Percentiles rank a stretch among this genome's conserved stretches.
These are phyloP conservation scores for Acmispon strigosus DNA, from an alignment of 306 rosid genomes.

Conservation along the genomic window DNA sequence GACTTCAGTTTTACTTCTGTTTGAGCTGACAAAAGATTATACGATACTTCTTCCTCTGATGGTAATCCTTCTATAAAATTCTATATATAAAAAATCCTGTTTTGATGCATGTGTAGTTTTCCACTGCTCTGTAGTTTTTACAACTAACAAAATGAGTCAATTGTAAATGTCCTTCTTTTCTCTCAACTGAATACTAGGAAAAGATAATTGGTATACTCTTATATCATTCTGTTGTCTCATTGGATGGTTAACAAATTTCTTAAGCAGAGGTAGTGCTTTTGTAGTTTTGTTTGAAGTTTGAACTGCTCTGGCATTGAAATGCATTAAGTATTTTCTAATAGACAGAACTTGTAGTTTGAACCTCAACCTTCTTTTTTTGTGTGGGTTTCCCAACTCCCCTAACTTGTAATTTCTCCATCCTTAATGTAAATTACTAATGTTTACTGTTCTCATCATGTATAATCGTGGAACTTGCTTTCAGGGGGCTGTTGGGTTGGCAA, in stretches of 20 bases:
- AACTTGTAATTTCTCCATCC: background rate
- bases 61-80: constrained; percentile 49
- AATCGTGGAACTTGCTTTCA: constrained; percentile 23
- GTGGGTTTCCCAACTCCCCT: background rate
- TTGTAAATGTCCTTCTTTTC: background rate
- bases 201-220: background rate
- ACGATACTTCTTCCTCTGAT: constrained; percentile 96
- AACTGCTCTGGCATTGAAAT: constrained; percentile 13
- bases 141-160: constrained; percentile 4
- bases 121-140: background rate
- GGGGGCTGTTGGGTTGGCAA: constrained; percentile 99
- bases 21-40: constrained; percentile 97
- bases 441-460: constrained; percentile 2
- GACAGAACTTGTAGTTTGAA: constrained; percentile 8
- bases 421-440: background rate
- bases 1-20: constrained; percentile 95
- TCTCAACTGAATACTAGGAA: background rate
- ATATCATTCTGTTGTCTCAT: background rate
- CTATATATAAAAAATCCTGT: background rate
- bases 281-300: constrained; percentile 4
- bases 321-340: background rate
- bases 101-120: background rate
- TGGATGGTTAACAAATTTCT: background rate
- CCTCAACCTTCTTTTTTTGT: constrained; percentile 2
- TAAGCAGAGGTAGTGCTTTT: background rate